phyloP scores from a whole-genome alignment of 1,139 yeast species.

The Zygotorulaspora mrakii region DNA sequence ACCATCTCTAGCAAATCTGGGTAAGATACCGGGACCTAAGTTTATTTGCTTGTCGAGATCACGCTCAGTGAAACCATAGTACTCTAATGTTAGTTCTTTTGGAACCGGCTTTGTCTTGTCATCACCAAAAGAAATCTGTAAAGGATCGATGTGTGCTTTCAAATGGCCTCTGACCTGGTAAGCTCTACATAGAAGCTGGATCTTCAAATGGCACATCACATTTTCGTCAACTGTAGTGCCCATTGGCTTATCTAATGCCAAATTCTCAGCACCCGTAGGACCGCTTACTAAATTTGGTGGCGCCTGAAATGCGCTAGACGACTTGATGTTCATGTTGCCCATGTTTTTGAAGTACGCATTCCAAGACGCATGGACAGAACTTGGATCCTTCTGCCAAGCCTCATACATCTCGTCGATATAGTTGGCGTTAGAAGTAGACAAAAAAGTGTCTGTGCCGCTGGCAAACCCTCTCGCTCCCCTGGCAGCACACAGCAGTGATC shows the following conservation, averaged over 20 bases:
- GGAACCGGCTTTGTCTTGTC: slow-evolving; percentile 53
- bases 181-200: slow-evolving; percentile 94
- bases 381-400: slow-evolving; percentile 89
- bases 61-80: slow-evolving; percentile 83
- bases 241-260: slow-evolving; percentile 45
- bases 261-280: slow-evolving; percentile 59
- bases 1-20: slow-evolving; percentile 75
- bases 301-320: slow-evolving; percentile 75
- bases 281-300: slow-evolving; percentile 78
- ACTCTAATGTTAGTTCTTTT: slow-evolving; percentile 83
- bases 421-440: slow-evolving; percentile 81
- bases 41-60: slow-evolving; percentile 82
- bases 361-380: slow-evolving; percentile 94
- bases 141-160: slow-evolving; percentile 92
- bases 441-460: slow-evolving; percentile 57
- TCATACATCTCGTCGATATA: slow-evolving; percentile 97
- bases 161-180: slow-evolving; percentile 98
- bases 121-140: slow-evolving; percentile 82
- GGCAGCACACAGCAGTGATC: background rate
- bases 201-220: slow-evolving; percentile 86
- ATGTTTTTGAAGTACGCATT: slow-evolving; percentile 90
- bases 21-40: slow-evolving; percentile 96
- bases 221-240: slow-evolving; percentile 47
- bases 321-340: slow-evolving; percentile 63
- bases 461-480: slow-evolving; percentile 17